phyloP scores from a whole-genome alignment of 106 monocot genomes.

The Platanthera zijinensis region DNA sequence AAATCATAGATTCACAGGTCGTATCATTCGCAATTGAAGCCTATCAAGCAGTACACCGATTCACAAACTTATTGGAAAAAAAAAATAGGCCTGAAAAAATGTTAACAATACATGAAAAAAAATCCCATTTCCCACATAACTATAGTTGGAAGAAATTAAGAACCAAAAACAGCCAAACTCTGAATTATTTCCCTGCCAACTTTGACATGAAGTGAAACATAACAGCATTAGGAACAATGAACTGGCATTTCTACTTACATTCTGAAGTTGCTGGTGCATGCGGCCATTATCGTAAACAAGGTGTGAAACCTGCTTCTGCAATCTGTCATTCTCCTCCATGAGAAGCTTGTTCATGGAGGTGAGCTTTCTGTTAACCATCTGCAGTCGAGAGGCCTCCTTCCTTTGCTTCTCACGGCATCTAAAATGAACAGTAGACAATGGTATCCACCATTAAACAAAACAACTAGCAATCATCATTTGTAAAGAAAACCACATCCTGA shows the following conservation, averaged over 20 bases:
- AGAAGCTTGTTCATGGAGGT: slow-evolving; percentile 85
- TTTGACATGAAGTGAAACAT: background rate
- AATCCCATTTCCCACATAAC: background rate
- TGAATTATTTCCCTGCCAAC: background rate
- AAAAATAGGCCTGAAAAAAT: background rate
- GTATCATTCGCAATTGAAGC: slow-evolving; percentile 54
- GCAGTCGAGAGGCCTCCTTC: slow-evolving; percentile 81
- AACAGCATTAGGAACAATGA: background rate
- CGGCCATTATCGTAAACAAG: slow-evolving; percentile 76
- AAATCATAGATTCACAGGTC: slow-evolving; percentile 87
- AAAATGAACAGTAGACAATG: background rate
- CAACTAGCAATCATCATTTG: background rate
- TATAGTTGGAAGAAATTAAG: background rate
- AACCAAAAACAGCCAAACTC: background rate
- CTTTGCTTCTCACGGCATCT: slow-evolving; percentile 95
- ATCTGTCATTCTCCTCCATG: slow-evolving; percentile 90
- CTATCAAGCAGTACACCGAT: slow-evolving; percentile 20
- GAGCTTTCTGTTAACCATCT: slow-evolving; percentile 81
- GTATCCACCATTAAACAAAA: background rate
- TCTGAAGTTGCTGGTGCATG: slow-evolving; percentile 77
- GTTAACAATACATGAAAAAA: background rate
- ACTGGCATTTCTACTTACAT: slow-evolving; percentile 23
- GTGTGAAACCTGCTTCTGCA: slow-evolving; percentile 92
- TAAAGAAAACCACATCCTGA: background rate
- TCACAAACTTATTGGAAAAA: background rate